Conservation (phyloP, 352 stramenopile species). For the Phytophthora cactorum region DNA sequence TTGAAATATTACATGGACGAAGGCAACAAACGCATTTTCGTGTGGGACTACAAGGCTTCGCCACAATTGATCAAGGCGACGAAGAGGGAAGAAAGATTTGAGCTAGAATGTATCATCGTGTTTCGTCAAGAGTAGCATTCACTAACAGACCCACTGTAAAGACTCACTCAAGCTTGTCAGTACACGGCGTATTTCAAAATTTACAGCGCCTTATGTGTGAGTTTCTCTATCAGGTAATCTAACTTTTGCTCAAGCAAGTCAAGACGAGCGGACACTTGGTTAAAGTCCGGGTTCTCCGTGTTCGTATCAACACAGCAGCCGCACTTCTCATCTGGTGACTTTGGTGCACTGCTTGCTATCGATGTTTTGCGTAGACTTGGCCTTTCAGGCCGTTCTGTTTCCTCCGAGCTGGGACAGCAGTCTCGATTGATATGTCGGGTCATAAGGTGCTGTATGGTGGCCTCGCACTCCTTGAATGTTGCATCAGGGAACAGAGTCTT, state of each 20-base stretch:
- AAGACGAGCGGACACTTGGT: conserved; percentile 13
- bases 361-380: conserved; percentile 15
- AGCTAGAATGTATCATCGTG: conserved; percentile 35
- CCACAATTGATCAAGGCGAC: conserved; percentile 20
- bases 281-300: conserved; percentile 1
- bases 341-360: conserved; percentile 5
- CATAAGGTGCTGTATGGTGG: conserved; percentile 24
- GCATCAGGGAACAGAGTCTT: conserved; percentile 25
- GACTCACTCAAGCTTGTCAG: neutral
- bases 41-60: conserved; percentile 34
- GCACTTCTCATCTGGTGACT: conserved; percentile 3
- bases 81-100: conserved; percentile 31
- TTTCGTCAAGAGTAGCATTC: conserved; percentile 29
- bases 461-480: conserved; percentile 24
- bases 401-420: conserved; percentile 22
- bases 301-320: neutral
- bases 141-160: neutral
- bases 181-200: neutral
- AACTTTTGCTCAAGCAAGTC: conserved; percentile 24
- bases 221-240: conserved; percentile 30
- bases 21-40: conserved; percentile 22
- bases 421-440: conserved; percentile 7
- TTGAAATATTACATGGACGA: conserved; percentile 42
- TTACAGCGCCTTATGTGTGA: conserved; percentile 8
- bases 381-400: conserved; percentile 5